A percentile compares a stretch with the other conserved stretches of the same genome.
These are phyloP conservation scores for Clarireedia paspali DNA, from an alignment of 2,329 filamentous ascomycete genomes.

Conservation along the genomic window DNA sequence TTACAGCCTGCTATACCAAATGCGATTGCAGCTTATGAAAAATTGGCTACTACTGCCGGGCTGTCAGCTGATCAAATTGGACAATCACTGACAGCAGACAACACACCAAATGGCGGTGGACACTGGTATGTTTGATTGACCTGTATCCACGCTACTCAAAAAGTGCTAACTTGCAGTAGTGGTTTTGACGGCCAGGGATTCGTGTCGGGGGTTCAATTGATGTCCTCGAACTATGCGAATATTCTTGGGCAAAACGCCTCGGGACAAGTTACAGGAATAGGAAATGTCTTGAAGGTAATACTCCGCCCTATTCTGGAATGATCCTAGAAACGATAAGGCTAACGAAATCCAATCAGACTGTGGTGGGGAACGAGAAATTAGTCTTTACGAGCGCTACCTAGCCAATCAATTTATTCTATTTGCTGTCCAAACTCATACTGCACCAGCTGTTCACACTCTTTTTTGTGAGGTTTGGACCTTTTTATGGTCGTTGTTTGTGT, in stretches of 20 bases:
- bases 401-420: not conserved
- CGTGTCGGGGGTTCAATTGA: slow-evolving; percentile 48
- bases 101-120: slow-evolving; percentile 45
- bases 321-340: not conserved
- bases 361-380: slow-evolving; percentile 22
- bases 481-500: no score
- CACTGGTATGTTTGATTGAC: slow-evolving; percentile 34
- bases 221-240: slow-evolving; percentile 43
- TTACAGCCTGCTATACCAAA: slow-evolving; percentile 42
- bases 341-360: slow-evolving; percentile 5
- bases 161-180: slow-evolving; percentile 21
- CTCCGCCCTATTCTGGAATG: not conserved
- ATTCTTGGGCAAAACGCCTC: slow-evolving; percentile 43
- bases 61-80: slow-evolving; percentile 39
- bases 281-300: slow-evolving; percentile 37
- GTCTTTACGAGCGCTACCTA: slow-evolving; percentile 14
- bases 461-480: no score
- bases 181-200: slow-evolving; percentile 49
- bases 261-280: slow-evolving; percentile 42
- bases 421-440: not conserved
- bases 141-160: not conserved
- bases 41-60: slow-evolving; percentile 37
- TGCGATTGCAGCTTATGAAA: slow-evolving; percentile 43
- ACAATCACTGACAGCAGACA: slow-evolving; percentile 48
- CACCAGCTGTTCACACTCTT: no score